Conservation (phyloP, 306 rosid genomes). For the Acacia acuminata region DNA sequence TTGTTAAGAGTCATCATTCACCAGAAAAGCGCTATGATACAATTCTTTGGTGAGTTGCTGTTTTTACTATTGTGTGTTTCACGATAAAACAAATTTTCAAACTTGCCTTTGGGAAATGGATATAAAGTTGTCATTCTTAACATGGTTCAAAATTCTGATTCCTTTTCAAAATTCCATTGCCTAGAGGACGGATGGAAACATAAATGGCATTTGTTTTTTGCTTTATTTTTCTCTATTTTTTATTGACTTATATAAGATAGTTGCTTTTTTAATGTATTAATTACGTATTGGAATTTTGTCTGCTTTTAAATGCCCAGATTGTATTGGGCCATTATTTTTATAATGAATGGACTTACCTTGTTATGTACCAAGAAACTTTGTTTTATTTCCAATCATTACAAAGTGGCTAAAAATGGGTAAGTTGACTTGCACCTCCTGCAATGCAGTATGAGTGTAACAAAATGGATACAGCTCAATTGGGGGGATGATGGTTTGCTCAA, state of each 20-base stretch:
- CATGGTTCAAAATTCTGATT: background rate
- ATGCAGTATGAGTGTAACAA: slow-evolving; percentile 90
- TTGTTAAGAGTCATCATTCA: slow-evolving; percentile 54
- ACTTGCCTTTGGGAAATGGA: background rate
- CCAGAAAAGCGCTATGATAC: slow-evolving; percentile 69
- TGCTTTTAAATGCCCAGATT: background rate
- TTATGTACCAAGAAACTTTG: background rate
- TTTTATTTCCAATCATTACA: slow-evolving; percentile 13
- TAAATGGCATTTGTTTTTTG: background rate
- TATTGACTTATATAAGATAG: slow-evolving; percentile 10
- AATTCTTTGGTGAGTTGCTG: slow-evolving; percentile 66
- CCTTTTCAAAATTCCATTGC: background rate
- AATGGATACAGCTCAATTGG: slow-evolving; percentile 98
- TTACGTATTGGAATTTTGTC: background rate
- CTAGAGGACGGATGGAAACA: background rate
- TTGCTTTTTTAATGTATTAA: background rate
- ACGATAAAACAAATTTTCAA: background rate
- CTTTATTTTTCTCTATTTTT: background rate
- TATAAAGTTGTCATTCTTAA: slow-evolving; percentile 10
- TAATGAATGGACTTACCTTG: background rate
- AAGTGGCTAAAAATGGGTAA: slow-evolving; percentile 8
- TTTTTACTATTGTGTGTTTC: slow-evolving; percentile 2
- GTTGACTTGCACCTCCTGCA: slow-evolving; percentile 29
- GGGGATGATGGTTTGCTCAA: slow-evolving; percentile 88
- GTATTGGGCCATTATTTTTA: slow-evolving; percentile 1